phyloP scores from a whole-genome alignment of 2,329 filamentous ascomycete species.

The Microsporum audouinii region DNA sequence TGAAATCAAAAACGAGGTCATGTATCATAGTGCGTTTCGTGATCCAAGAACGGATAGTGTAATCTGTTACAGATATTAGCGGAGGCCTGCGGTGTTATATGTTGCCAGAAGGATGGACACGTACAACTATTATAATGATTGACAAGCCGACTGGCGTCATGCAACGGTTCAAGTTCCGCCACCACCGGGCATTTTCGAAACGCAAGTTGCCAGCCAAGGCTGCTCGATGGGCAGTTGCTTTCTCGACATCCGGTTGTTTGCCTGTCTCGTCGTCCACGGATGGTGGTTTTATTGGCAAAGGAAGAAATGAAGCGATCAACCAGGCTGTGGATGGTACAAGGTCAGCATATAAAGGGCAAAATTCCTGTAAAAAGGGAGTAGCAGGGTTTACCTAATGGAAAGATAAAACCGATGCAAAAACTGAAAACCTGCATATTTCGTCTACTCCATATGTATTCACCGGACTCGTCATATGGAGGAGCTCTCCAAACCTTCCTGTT shows the following conservation, averaged over 20 bases:
- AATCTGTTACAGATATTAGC: slow-evolving; percentile 10
- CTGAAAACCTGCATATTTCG: slow-evolving; percentile 64
- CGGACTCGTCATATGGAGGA: slow-evolving; percentile 56
- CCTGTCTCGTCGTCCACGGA: slow-evolving; percentile 37
- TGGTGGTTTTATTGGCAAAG: slow-evolving; percentile 51
- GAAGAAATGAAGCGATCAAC: slow-evolving; percentile 67
- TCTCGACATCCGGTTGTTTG: slow-evolving; percentile 28
- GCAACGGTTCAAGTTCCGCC: slow-evolving; percentile 51
- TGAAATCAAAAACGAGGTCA: slow-evolving; percentile 5
- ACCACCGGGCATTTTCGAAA: slow-evolving; percentile 52
- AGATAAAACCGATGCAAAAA: slow-evolving; percentile 66
- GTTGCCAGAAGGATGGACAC: slow-evolving; percentile 18
- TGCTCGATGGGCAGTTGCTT: slow-evolving; percentile 35
- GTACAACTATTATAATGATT: slow-evolving; percentile 45
- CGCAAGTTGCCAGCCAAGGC: slow-evolving; percentile 38
- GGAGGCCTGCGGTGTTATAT: background rate
- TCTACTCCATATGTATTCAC: slow-evolving; percentile 50
- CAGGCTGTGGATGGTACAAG: slow-evolving; percentile 44
- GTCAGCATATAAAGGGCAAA: slow-evolving; percentile 15
- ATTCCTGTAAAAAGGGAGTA: background rate
- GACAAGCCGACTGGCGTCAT: slow-evolving; percentile 48
- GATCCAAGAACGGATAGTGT: slow-evolving; percentile 13
- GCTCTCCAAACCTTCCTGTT: slow-evolving; percentile 57
- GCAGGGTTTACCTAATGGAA: slow-evolving; percentile 52
- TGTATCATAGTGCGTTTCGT: slow-evolving; percentile 6